Base-by-base conservation (phyloP, 192 early-diverging fungal genomes). In the Pecoramyces ruminantium region DNA sequence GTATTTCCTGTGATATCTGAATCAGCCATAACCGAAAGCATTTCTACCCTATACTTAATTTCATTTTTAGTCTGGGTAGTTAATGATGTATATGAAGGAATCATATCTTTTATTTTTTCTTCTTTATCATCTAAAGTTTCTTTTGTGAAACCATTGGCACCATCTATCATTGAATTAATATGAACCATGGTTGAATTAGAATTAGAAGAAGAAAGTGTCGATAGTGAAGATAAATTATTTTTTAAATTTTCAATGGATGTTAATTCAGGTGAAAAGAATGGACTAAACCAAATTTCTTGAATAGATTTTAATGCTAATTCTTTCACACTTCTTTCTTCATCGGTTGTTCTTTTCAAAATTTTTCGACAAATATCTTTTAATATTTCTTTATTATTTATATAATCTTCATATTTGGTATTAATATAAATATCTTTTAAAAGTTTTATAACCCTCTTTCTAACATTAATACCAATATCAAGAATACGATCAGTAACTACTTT, bases 371-470 rank as follows among this genome's bases (percentile, higher is more conserved):
- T 83, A 79, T 88, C 87, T 17, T 83, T 83, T 77, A 38, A 38
- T 14, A 81, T 85, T 18, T 28, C 38, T 4, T 21, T 28, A 58
- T 80, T 39, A 13, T 27, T 67, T 11, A 67, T 25, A 9, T 67
- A 67, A 67, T 67, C 51, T 9, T 67, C 51, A 67, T 67, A 67
- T 67, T 86, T 82, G 13, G 87, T 86, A 77, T 88, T 84, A 12
- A 86, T 30, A 78, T 92, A 96, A 17, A 97, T 90, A 42, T 95
- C 94, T 67, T 87, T 86, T 29, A 96, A 82, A 2, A 98, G 84
- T 79, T 92, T 90, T 29, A 98, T 89, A 2, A 96, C 90, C 1
- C 95, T 90, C 86, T 96, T 96, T 25, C 97, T 92, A n/a, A 98
- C 96, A 83, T 88, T 96, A 13, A 92, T 78, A 12, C 95, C 93